A percentile compares a stretch with the other conserved stretches of the same genome.
phyloP scores from a whole-genome alignment of 2,329 filamentous ascomycete genomes.

The Stylonectria norvegica region DNA sequence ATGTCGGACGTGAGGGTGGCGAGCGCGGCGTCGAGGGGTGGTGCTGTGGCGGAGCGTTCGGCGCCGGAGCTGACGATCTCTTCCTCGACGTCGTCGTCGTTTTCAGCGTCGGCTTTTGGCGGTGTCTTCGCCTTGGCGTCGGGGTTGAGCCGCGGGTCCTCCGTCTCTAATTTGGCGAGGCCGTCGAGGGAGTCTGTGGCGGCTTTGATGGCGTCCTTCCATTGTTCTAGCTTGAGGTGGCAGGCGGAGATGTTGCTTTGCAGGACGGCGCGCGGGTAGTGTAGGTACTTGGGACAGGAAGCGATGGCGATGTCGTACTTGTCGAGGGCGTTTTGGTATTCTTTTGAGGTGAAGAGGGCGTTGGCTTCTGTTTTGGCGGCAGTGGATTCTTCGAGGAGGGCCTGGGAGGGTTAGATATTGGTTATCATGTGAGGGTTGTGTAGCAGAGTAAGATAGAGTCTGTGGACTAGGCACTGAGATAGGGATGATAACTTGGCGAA shows the following conservation, averaged over 20 bases:
- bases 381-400: conserved; percentile 68
- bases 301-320: conserved; percentile 78
- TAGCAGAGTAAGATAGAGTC: not conserved
- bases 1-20: conserved; percentile 54
- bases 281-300: conserved; percentile 76
- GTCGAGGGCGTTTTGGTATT: conserved; percentile 74
- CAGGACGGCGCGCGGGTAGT: conserved; percentile 84
- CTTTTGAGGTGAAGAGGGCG: conserved; percentile 66
- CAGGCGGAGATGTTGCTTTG: conserved; percentile 88
- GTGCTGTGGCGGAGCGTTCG: conserved; percentile 43
- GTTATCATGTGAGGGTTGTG: not conserved
- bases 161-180: conserved; percentile 58
- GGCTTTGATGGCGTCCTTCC: conserved; percentile 75
- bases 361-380: conserved; percentile 74
- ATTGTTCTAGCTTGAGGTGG: conserved; percentile 78
- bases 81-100: conserved; percentile 49
- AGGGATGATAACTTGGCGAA: no score
- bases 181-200: conserved; percentile 71
- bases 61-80: conserved; percentile 61
- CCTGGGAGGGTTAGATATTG: conserved; percentile 38
- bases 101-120: conserved; percentile 44
- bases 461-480: not conserved
- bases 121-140: conserved; percentile 35
- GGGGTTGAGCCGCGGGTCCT: conserved; percentile 30
- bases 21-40: conserved; percentile 16